Percentiles rank a stretch among this genome's conserved stretches.
These are phyloP conservation scores for Podosphaera leucotricha DNA, from an alignment of 2,329 filamentous ascomycete genomes.

Conservation along the genomic window DNA sequence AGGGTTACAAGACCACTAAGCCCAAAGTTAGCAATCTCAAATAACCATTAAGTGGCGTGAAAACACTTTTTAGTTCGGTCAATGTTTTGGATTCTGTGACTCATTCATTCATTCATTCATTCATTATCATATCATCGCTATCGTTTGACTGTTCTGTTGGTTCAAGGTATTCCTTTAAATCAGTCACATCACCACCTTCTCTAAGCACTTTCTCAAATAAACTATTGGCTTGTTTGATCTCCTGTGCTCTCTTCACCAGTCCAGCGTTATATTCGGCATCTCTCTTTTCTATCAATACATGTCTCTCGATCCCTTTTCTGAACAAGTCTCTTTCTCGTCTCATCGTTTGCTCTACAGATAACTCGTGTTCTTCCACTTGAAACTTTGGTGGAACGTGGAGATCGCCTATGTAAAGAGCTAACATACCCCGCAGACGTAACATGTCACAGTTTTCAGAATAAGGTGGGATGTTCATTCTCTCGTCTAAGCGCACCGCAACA, in stretches of 20 bases:
- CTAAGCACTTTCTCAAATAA: background rate
- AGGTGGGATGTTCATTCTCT: constrained; percentile 42
- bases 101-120: background rate
- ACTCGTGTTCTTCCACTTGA: constrained; percentile 3
- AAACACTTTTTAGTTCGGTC: no score
- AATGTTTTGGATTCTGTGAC: no score
- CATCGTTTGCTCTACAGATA: background rate
- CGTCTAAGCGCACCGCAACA: constrained; percentile 47
- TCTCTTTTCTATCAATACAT: background rate
- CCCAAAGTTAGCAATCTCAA: no score
- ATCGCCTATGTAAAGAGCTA: constrained; percentile 54
- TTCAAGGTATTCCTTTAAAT: background rate
- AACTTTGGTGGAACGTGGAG: constrained; percentile 23
- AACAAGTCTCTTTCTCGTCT: background rate
- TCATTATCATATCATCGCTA: no score
- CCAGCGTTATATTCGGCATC: background rate
- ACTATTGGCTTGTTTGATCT: background rate
- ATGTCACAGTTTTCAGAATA: constrained; percentile 45
- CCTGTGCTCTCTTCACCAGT: background rate
- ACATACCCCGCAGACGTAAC: constrained; percentile 46
- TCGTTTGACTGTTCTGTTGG: background rate
- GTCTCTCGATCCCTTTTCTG: background rate
- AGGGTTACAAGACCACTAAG: no score
- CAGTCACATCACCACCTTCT: background rate
- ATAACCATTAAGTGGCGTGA: no score